Conservation (phyloP, 345 rosid species). For the Lepidium didymum region DNA sequence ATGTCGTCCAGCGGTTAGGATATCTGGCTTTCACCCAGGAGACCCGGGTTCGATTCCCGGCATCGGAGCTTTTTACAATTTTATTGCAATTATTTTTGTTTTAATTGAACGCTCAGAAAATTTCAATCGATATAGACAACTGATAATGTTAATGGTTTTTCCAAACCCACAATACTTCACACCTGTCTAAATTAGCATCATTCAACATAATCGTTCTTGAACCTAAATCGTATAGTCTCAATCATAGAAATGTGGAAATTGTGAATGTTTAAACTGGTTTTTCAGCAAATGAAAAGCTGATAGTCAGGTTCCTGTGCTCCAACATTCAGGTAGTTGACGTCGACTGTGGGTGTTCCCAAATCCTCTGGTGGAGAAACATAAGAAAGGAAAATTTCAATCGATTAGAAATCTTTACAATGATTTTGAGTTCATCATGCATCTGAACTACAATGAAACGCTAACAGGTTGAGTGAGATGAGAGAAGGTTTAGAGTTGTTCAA, state of each 20-base stretch:
- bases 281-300: conserved; percentile 64
- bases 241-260: background rate
- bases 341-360: conserved; percentile 50
- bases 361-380: conserved; percentile 41
- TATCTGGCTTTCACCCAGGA: conserved; percentile 94
- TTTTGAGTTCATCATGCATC: background rate
- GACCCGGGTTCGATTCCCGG: conserved; percentile 99
- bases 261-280: background rate
- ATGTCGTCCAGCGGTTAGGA: conserved; percentile 98
- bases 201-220: background rate
- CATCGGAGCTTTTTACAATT: conserved; percentile 40
- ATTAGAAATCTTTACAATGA: background rate
- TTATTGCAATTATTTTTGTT: too few species aligned
- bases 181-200: background rate
- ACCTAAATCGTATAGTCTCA: background rate
- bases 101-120: too few species aligned
- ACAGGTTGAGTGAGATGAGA: background rate
- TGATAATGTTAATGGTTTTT: background rate
- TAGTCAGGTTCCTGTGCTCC: conserved; percentile 40
- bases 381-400: background rate
- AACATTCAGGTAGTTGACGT: conserved; percentile 69
- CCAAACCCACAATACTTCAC: background rate
- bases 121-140: too few species aligned
- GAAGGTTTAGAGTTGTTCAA: conserved; percentile 1
- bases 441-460: background rate